Conservation (phyloP, 495 filamentous ascomycete species). For the Neurospora sp. region DNA sequence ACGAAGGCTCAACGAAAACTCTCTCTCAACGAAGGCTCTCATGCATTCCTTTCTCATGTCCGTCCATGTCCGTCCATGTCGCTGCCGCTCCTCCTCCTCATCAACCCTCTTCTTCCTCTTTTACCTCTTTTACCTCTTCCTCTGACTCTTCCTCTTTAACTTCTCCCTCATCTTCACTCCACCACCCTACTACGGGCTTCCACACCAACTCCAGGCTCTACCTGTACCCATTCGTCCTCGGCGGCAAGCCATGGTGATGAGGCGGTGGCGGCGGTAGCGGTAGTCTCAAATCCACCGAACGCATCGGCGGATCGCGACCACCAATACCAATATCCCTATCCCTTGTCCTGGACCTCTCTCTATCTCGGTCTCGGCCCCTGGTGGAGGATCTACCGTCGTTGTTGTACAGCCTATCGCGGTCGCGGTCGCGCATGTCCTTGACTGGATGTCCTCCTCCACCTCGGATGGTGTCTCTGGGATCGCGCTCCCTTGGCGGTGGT, state of each 20-base stretch:
- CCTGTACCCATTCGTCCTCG: background rate
- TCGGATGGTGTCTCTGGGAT: background rate
- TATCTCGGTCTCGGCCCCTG: background rate
- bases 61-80: background rate
- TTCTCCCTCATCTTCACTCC: background rate
- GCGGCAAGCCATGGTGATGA: background rate
- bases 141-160: background rate
- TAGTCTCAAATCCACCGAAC: background rate
- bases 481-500: background rate
- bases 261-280: background rate
- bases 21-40: background rate
- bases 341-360: constrained; percentile 7
- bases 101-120: background rate
- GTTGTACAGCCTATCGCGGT: background rate
- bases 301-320: background rate
- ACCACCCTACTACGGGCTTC: background rate
- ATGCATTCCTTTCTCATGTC: background rate
- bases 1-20: background rate
- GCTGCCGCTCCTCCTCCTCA: background rate
- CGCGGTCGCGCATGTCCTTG: background rate
- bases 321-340: constrained; percentile 6
- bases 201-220: background rate
- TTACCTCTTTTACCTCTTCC: background rate
- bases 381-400: background rate
- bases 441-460: background rate